Evolutionary conservation across 106 monocot species (phyloP).

Genomic region (Acorus gramineus): DNA sequence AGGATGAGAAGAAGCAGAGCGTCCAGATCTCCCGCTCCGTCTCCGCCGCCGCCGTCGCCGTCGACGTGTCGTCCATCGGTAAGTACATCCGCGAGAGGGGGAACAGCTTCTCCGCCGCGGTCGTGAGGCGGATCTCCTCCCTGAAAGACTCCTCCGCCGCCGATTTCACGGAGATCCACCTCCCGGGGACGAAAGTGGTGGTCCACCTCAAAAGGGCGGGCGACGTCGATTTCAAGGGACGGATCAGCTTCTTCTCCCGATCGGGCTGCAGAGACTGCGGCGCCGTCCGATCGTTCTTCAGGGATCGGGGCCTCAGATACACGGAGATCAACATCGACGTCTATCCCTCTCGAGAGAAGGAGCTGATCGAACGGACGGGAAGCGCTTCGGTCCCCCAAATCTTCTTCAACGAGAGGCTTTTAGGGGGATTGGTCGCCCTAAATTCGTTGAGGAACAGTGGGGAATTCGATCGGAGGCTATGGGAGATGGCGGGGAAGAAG

Average conservation of each 20-base stretch:
- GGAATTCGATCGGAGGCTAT: slow-evolving; percentile 59
- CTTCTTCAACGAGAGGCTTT: slow-evolving; percentile 79
- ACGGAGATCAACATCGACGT: slow-evolving; percentile 98
- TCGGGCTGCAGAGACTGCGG: slow-evolving; percentile 80
- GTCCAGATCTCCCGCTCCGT: slow-evolving; percentile 30
- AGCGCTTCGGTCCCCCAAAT: slow-evolving; percentile 53
- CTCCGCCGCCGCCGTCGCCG: slow-evolving; percentile 14
- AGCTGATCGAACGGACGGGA: slow-evolving; percentile 60
- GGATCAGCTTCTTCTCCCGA: slow-evolving; percentile 92
- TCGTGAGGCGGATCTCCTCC: slow-evolving; percentile 17
- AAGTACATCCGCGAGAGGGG: slow-evolving; percentile 53
- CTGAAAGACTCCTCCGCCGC: slow-evolving; percentile 2
- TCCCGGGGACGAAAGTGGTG: slow-evolving; percentile 63
- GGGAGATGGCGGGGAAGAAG: slow-evolving; percentile 38
- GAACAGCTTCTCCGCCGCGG: slow-evolving; percentile 41
- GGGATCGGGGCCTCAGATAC: slow-evolving; percentile 40
- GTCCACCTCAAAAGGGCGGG: slow-evolving; percentile 37
- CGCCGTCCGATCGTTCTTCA: slow-evolving; percentile 66
- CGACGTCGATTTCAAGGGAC: slow-evolving; percentile 32
- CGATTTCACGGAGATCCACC: slow-evolving; percentile 55
- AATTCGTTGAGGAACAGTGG: slow-evolving; percentile 90
- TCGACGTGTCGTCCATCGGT: slow-evolving; percentile 33
- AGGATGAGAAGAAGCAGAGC: not conserved
- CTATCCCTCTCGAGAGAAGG: slow-evolving; percentile 66
- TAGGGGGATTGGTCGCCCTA: slow-evolving; percentile 71